phyloP scores from a whole-genome alignment of 306 rosid species.

The Trifolium repens region DNA sequence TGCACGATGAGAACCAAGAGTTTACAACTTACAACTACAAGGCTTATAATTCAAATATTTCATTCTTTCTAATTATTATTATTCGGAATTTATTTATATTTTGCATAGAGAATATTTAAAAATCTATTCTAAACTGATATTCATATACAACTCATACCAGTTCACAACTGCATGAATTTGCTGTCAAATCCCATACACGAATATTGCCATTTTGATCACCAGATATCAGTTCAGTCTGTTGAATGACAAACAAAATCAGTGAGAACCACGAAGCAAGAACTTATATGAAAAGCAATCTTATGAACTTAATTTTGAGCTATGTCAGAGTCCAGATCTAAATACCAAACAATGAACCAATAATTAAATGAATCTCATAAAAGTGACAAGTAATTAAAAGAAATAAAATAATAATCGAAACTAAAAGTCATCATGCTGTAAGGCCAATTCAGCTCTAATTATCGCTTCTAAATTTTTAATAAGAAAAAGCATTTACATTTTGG shows the following conservation, averaged over 20 bases:
- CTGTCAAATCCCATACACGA: conserved; percentile 99
- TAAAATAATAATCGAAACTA: conserved; percentile 9
- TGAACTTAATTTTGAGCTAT: conserved; percentile 6
- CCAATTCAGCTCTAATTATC: conserved; percentile 9
- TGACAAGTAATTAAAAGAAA: conserved; percentile 10
- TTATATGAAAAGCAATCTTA: conserved; percentile 13
- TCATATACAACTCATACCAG: conserved; percentile 58
- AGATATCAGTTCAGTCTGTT: conserved; percentile 94
- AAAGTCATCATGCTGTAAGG: conserved; percentile 13
- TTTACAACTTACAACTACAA: conserved; percentile 7
- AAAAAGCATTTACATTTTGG: background rate
- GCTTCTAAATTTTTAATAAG: conserved; percentile 20
- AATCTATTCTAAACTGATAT: conserved; percentile 27
- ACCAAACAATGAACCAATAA: conserved; percentile 19
- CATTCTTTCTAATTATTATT: conserved; percentile 16
- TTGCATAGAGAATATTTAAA: conserved; percentile 17
- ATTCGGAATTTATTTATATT: background rate
- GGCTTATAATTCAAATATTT: conserved; percentile 29
- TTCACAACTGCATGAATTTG: conserved; percentile 98
- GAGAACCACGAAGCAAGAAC: conserved; percentile 35
- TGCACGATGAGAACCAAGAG: background rate
- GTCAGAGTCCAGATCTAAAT: conserved; percentile 35
- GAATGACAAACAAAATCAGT: conserved; percentile 38
- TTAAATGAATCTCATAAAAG: conserved; percentile 21
- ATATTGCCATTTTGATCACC: conserved; percentile 99